These are phyloP conservation scores for Microcos paniculata DNA, from an alignment of 345 rosid genomes.

Conservation along the genomic window DNA sequence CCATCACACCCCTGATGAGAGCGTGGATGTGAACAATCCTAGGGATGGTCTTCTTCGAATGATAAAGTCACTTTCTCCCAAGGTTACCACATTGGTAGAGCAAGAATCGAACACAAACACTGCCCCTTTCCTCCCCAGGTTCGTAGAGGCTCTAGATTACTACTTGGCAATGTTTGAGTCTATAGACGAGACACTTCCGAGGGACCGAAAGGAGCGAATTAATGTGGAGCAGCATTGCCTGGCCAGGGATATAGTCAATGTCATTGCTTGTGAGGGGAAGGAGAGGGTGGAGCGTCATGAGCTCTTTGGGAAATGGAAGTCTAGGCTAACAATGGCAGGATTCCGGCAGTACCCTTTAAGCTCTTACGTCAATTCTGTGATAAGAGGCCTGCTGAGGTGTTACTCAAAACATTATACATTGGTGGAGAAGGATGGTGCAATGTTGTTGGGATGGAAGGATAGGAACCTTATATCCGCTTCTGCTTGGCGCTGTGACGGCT, in stretches of 20 bases:
- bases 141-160: slow-evolving; percentile 55
- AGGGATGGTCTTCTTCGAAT: slow-evolving; percentile 70
- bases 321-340: slow-evolving; percentile 73
- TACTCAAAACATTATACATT: slow-evolving; percentile 54
- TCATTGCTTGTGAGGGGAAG: slow-evolving; percentile 67
- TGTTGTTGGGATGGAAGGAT: slow-evolving; percentile 68
- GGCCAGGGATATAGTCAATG: slow-evolving; percentile 66
- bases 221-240: slow-evolving; percentile 62
- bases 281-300: slow-evolving; percentile 77
- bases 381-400: slow-evolving; percentile 42
- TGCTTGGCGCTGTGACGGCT: slow-evolving; percentile 52
- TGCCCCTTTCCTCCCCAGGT: slow-evolving; percentile 60
- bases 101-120: slow-evolving; percentile 85
- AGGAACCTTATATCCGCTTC: slow-evolving; percentile 65
- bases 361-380: slow-evolving; percentile 52
- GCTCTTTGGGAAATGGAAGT: slow-evolving; percentile 71
- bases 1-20: slow-evolving; percentile 73
- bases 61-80: slow-evolving; percentile 65
- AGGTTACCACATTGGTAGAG: slow-evolving; percentile 62
- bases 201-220: slow-evolving; percentile 51
- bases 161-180: slow-evolving; percentile 74
- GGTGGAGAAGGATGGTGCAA: slow-evolving; percentile 64
- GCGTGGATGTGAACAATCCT: slow-evolving; percentile 64
- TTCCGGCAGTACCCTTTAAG: slow-evolving; percentile 56
- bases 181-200: slow-evolving; percentile 49